These are phyloP conservation scores for Wickerhamiella musiphila DNA, from an alignment of 805 yeast species.

Conservation along the genomic window DNA sequence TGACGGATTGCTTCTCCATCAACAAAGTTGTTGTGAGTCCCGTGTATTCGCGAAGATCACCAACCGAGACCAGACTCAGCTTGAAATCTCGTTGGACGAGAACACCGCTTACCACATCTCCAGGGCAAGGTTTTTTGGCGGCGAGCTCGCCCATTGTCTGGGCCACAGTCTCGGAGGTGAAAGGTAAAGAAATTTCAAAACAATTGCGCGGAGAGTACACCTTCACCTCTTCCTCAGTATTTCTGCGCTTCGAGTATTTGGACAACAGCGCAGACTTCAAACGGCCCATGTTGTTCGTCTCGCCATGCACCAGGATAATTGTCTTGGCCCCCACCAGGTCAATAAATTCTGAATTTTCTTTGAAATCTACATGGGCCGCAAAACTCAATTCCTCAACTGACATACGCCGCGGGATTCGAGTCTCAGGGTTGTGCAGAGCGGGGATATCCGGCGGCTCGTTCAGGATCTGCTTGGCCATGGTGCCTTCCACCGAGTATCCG, in stretches of 20 bases:
- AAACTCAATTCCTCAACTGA: constrained; percentile 86
- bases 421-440: constrained; percentile 62
- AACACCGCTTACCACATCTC: constrained; percentile 53
- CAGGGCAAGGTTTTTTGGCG: constrained; percentile 29
- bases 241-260: constrained; percentile 63
- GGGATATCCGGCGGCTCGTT: constrained; percentile 87
- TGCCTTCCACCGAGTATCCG: constrained; percentile 97
- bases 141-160: constrained; percentile 49
- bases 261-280: constrained; percentile 81
- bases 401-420: constrained; percentile 71
- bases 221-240: constrained; percentile 76
- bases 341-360: constrained; percentile 80
- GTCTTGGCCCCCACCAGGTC: constrained; percentile 72
- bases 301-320: constrained; percentile 91
- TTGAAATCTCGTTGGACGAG: constrained; percentile 73
- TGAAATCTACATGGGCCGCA: constrained; percentile 98
- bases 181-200: constrained; percentile 55
- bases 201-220: constrained; percentile 89
- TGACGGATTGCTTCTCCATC: constrained; percentile 62
- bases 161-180: constrained; percentile 72
- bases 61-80: constrained; percentile 61
- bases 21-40: constrained; percentile 73
- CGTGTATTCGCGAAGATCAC: constrained; percentile 77
- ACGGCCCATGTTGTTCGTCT: constrained; percentile 96
- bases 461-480: constrained; percentile 80